phyloP scores from a whole-genome alignment of 805 yeast species.

The Nakazawaea peltata region DNA sequence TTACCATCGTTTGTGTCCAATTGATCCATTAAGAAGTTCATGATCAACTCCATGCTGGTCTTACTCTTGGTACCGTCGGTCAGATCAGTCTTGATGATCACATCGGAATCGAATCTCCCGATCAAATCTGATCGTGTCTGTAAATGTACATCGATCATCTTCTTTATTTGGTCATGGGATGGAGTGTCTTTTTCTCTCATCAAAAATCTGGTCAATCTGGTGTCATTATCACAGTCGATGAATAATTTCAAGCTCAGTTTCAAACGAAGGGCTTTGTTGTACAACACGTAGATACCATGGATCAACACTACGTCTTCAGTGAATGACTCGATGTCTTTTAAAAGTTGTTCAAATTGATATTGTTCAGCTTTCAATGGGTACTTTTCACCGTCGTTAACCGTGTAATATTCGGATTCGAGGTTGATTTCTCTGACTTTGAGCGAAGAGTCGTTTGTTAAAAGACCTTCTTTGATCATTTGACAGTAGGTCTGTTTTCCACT shows the following conservation, averaged over 20 bases:
- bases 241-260: conserved; percentile 62
- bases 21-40: conserved; percentile 5
- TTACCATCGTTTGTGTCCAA: conserved; percentile 1
- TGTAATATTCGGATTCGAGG: conserved; percentile 14
- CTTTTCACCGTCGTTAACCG: conserved; percentile 11
- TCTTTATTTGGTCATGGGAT: conserved; percentile 1
- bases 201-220: conserved; percentile 76
- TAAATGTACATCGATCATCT: conserved; percentile 7
- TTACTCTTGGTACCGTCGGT: conserved; percentile 6
- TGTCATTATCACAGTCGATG: conserved; percentile 80
- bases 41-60: conserved; percentile 9
- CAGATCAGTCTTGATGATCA: conserved; percentile 5
- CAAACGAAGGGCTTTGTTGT: conserved; percentile 45
- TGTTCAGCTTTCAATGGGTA: conserved; percentile 35
- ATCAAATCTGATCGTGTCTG: conserved; percentile 6
- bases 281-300: conserved; percentile 77
- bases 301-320: conserved; percentile 36
- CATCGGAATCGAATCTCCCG: conserved; percentile 10
- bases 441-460: conserved; percentile 14
- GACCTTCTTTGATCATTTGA: conserved; percentile 20
- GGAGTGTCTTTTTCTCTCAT: conserved; percentile 16
- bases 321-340: conserved; percentile 10
- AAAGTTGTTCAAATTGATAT: conserved; percentile 18
- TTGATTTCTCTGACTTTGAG: conserved; percentile 16
- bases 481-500: conserved; percentile 21